Base-by-base conservation (phyloP, 805 yeast genomes). In the Candida vaughaniae region DNA sequence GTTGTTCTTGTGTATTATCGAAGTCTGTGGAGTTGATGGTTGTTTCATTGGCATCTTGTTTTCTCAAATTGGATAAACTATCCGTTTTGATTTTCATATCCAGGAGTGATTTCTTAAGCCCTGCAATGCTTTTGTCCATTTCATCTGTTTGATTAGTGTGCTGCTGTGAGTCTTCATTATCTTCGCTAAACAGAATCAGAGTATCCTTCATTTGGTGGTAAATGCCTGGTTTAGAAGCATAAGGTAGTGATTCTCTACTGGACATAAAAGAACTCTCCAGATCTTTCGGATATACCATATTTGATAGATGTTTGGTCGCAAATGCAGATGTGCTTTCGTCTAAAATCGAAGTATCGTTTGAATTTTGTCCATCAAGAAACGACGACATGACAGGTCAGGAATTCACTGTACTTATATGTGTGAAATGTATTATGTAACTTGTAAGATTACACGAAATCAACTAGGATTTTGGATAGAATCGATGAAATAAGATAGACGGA, bases 1-100 rank as follows among this genome's bases (percentile, higher is more conserved):
- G 42, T 35, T 56, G 49, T 2, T 48, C 50, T n/a, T 45, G 44
- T 8, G 58, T 55, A 12, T 53, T 58, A 31, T 57, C 50, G 33
- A 42, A 46, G 9, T 31, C 40, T 7, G 47, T 36, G n/a, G 37
- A 31, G 17, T 42, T 43, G 9, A 39, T 28, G 18, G 46, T 45
- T 12, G 31, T 17, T 6, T 32, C 38, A 11, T 25, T 15, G 12
- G 6, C 18, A 14, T 5, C 18, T 9, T 27, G 16, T 16, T 23
- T 20, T 17, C 27, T 26, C 10, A 19, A 22, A 18, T 25, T 26
- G 17, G 23, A 28, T 3, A 12, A 16, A 25, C 35, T 35, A 3
- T 36, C 31, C 14, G 42, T 16, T 18, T 25, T 26, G 17, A 44
- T 18, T 18, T 39, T 43, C 31, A 51, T 36, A 18, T 35, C 31